phyloP scores from a whole-genome alignment of 1,139 yeast genomes.

The Suhomyces ambrosiae region DNA sequence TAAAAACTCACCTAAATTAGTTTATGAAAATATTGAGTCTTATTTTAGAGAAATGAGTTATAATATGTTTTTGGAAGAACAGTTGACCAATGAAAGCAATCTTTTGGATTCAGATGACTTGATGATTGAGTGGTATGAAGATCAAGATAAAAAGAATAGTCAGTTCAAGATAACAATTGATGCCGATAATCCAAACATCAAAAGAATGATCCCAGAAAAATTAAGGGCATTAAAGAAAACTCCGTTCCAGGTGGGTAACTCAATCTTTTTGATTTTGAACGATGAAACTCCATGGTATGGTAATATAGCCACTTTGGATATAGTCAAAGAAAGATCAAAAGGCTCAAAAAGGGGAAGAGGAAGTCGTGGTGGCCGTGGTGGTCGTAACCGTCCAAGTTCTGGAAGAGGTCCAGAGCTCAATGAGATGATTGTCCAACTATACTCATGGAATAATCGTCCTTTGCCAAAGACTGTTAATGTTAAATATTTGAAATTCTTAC shows the following conservation, averaged over 20 bases:
- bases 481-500: slow-evolving; percentile 50
- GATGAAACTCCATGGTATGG: slow-evolving; percentile 47
- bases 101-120: slow-evolving; percentile 39
- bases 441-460: slow-evolving; percentile 56
- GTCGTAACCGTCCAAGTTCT: slow-evolving; percentile 20
- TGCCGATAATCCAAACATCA: slow-evolving; percentile 39
- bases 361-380: slow-evolving; percentile 25
- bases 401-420: slow-evolving; percentile 22
- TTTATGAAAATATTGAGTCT: slow-evolving; percentile 50
- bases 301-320: slow-evolving; percentile 50
- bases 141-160: slow-evolving; percentile 44
- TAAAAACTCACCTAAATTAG: slow-evolving; percentile 37
- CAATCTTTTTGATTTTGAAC: slow-evolving; percentile 45
- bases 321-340: slow-evolving; percentile 16
- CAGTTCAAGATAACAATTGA: slow-evolving; percentile 40
- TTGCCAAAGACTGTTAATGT: slow-evolving; percentile 49
- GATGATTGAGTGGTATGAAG: slow-evolving; percentile 55
- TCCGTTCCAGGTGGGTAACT: slow-evolving; percentile 51
- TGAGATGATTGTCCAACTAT: slow-evolving; percentile 53
- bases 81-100: slow-evolving; percentile 44
- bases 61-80: slow-evolving; percentile 64
- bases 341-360: slow-evolving; percentile 30
- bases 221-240: slow-evolving; percentile 45
- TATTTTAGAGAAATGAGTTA: slow-evolving; percentile 63
- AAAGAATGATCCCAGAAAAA: slow-evolving; percentile 46